Evolutionary conservation across 805 yeast species (phyloP), one percentile per base, ranked within the genome.

Genomic region (Myxozyma neotropica): DNA sequence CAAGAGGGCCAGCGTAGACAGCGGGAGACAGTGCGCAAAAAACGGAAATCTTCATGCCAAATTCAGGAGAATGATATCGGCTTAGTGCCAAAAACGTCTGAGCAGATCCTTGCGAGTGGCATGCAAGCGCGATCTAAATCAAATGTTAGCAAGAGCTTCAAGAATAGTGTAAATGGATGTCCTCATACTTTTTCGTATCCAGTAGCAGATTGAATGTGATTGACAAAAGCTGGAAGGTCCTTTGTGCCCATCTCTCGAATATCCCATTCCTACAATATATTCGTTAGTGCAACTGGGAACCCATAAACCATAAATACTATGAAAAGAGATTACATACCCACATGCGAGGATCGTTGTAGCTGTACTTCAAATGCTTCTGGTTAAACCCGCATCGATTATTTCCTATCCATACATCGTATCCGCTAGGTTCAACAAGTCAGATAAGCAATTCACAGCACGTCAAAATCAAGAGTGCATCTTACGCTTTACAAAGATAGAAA

Each of bases 41-140:
- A 55, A 81, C 79, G 55, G 85, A 85, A 19, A 93, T 72, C 62
- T 83, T 85, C 3, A 76, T 73, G 48, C 83, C 83, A 39, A 83
- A 66, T 15, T 73, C 72, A 53, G 81, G 77, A 31, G 70, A 46
- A 44, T 71, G 71, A 23, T 80, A 80, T 53, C 77, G 75, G 17
- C 87, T 80, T 36, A 94, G 75, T 49, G 90, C 82, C 68, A 88
- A 75, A 56, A 90, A 87, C 0, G 87, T 80, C 72, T 92, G 96
- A 0, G 97, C 84, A 1, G 97, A 91, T 0, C 98, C 98, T 74
- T 94, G 98, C 15, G 96, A 89, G 71, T 93, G 99, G 1, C 92
- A 92, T 8, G 86, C 79, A 23, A 93, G 73, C 0, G 86, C 79
- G 6, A 92, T 67, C 67, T 84, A 81, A 2, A 70, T 69, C 53